Conservation (phyloP, 805 yeast species). For the Starmerella lactis-condensi region DNA sequence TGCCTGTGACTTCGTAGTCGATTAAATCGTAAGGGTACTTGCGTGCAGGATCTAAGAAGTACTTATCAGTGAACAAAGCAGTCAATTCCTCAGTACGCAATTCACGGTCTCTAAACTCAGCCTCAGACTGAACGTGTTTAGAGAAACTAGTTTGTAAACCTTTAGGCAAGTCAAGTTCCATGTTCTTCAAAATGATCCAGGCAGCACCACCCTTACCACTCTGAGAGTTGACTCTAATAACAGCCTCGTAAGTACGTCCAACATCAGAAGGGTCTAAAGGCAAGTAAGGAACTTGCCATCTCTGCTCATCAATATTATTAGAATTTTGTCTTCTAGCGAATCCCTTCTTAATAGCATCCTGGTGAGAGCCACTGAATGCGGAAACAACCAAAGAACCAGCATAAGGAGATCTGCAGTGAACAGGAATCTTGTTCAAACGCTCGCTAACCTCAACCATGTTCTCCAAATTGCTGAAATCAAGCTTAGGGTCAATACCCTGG, state of each 20-base stretch:
- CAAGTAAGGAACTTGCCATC: slow-evolving; percentile 63
- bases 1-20: slow-evolving; percentile 31
- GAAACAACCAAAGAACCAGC: slow-evolving; percentile 71
- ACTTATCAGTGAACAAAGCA: slow-evolving; percentile 43
- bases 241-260: slow-evolving; percentile 83
- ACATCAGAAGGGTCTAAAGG: slow-evolving; percentile 74
- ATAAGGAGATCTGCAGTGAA: slow-evolving; percentile 62
- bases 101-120: slow-evolving; percentile 58
- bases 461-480: slow-evolving; percentile 52
- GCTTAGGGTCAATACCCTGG: slow-evolving; percentile 52
- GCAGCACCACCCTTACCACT: slow-evolving; percentile 83
- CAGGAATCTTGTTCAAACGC: slow-evolving; percentile 63
- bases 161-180: slow-evolving; percentile 68
- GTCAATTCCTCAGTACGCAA: slow-evolving; percentile 45
- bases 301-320: slow-evolving; percentile 22
- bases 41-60: slow-evolving; percentile 25
- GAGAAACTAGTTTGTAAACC: slow-evolving; percentile 64
- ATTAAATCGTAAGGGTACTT: slow-evolving; percentile 29
- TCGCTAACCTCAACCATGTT: slow-evolving; percentile 56
- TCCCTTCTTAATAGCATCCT: slow-evolving; percentile 76
- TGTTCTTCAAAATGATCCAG: slow-evolving; percentile 59
- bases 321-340: slow-evolving; percentile 32
- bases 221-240: slow-evolving; percentile 73
- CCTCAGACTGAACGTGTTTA: slow-evolving; percentile 45
- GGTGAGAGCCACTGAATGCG: slow-evolving; percentile 75